phyloP scores from a whole-genome alignment of 2,329 filamentous ascomycete genomes.

The Colletotrichum costaricense region DNA sequence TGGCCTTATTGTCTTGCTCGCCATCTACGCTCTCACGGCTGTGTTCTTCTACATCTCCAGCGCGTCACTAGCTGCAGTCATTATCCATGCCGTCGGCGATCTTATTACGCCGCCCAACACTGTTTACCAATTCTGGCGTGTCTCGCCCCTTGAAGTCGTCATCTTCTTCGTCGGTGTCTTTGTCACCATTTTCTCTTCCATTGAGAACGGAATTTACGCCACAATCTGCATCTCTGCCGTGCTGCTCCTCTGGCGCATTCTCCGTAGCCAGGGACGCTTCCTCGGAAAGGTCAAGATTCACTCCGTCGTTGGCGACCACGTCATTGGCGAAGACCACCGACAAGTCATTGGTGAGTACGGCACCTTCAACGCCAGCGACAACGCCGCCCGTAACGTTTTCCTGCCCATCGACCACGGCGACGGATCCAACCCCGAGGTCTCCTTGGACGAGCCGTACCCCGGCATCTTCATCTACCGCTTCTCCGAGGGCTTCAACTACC shows the following conservation, averaged over 20 bases:
- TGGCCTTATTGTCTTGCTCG: conserved; percentile 84
- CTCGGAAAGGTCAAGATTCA: conserved; percentile 86
- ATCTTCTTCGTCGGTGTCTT: conserved; percentile 96
- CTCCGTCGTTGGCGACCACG: conserved; percentile 82
- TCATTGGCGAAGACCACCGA: conserved; percentile 70
- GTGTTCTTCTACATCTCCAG: conserved; percentile 96
- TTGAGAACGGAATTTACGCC: conserved; percentile 93
- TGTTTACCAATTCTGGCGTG: conserved; percentile 94
- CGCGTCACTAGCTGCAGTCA: conserved; percentile 84
- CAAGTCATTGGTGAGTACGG: conserved; percentile 64
- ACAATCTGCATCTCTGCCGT: conserved; percentile 83
- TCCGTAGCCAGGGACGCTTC: conserved; percentile 86
- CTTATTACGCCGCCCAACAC: conserved; percentile 91
- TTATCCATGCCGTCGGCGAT: conserved; percentile 95
- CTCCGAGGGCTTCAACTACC: conserved; percentile 95
- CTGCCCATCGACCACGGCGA: conserved; percentile 88
- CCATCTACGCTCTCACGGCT: conserved; percentile 87
- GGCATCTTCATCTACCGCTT: conserved; percentile 97
- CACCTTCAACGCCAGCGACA: conserved; percentile 59
- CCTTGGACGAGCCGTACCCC: conserved; percentile 84
- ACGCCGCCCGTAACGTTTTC: conserved; percentile 80
- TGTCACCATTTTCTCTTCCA: conserved; percentile 87
- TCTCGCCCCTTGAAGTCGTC: conserved; percentile 88
- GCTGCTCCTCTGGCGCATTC: conserved; percentile 83
- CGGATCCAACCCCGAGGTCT: conserved; percentile 87